phyloP scores from a whole-genome alignment of 1,284 basidiomycete species.

The Omphalotus olearius region DNA sequence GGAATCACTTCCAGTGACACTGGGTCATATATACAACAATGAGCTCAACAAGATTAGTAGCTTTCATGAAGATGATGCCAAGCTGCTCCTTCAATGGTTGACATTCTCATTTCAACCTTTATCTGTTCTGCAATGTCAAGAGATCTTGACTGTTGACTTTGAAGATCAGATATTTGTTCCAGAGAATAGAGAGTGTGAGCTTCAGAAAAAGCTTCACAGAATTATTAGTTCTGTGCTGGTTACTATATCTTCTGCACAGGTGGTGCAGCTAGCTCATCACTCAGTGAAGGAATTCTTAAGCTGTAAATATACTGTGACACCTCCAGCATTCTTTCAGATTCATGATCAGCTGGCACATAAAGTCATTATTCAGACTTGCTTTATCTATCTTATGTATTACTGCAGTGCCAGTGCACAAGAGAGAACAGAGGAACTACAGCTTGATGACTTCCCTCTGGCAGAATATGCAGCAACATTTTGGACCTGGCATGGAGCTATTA shows the following conservation, averaged over 20 bases:
- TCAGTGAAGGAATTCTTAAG: slow-evolving; percentile 8
- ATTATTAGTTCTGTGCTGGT: neutral
- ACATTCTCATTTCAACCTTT: neutral
- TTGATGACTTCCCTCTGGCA: neutral
- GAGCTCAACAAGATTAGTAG: neutral
- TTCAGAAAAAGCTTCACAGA: neutral
- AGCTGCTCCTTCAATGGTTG: neutral
- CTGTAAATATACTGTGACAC: neutral
- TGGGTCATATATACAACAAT: neutral
- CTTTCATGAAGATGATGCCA: neutral
- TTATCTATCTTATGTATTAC: neutral
- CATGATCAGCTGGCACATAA: neutral
- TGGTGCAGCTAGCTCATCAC: slow-evolving; percentile 4
- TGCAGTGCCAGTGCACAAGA: no score
- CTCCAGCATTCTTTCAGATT: neutral
- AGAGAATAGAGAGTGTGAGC: neutral
- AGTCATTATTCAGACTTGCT: neutral
- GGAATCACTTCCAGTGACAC: neutral
- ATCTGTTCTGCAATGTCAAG: neutral
- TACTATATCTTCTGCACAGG: neutral
- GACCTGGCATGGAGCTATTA: neutral
- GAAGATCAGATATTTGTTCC: neutral
- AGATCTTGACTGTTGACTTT: neutral
- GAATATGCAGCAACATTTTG: neutral
- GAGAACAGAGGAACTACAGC: neutral